These are phyloP conservation scores for Boletus speciosus DNA, from an alignment of 768 basidiomycete species.

Conservation along the genomic window DNA sequence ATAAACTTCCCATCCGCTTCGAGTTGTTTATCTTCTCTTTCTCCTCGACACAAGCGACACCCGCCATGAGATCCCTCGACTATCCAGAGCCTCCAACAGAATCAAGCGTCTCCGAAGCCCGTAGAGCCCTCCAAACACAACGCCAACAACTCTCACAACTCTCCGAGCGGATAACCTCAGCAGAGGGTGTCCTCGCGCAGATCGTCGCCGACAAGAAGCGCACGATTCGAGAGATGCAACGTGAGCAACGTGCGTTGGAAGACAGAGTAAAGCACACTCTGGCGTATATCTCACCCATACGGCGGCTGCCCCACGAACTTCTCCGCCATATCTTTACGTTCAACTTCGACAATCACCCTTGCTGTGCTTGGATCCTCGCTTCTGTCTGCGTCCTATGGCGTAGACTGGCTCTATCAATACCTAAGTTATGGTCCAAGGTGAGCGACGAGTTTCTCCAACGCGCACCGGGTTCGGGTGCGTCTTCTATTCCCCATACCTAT, in stretches of 20 bases:
- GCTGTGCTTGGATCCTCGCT: slow-evolving; percentile 71
- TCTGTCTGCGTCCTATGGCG: slow-evolving; percentile 70
- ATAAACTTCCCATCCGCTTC: slow-evolving; percentile 23
- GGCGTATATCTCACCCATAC: slow-evolving; percentile 71
- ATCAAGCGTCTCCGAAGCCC: slow-evolving; percentile 50
- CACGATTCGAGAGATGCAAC: slow-evolving; percentile 52
- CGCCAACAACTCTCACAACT: slow-evolving; percentile 32
- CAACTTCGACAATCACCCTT: slow-evolving; percentile 67
- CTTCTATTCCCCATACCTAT: slow-evolving; percentile 2
- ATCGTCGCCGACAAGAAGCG: slow-evolving; percentile 53
- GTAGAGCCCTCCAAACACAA: slow-evolving; percentile 38
- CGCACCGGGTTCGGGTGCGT: neutral
- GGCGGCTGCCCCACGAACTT: slow-evolving; percentile 69
- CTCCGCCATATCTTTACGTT: slow-evolving; percentile 68
- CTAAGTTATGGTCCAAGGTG: slow-evolving; percentile 76
- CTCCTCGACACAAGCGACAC: slow-evolving; percentile 16
- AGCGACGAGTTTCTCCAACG: slow-evolving; percentile 21
- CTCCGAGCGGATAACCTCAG: slow-evolving; percentile 45
- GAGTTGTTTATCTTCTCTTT: slow-evolving; percentile 7
- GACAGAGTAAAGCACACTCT: slow-evolving; percentile 45
- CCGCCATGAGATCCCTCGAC: slow-evolving; percentile 26
- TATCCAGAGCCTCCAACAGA: slow-evolving; percentile 61
- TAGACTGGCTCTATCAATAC: slow-evolving; percentile 59
- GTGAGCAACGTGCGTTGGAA: slow-evolving; percentile 47
- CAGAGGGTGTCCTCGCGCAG: slow-evolving; percentile 55